phyloP scores from a whole-genome alignment of 2,329 filamentous ascomycete species.

The Sordariomycetes sp. region DNA sequence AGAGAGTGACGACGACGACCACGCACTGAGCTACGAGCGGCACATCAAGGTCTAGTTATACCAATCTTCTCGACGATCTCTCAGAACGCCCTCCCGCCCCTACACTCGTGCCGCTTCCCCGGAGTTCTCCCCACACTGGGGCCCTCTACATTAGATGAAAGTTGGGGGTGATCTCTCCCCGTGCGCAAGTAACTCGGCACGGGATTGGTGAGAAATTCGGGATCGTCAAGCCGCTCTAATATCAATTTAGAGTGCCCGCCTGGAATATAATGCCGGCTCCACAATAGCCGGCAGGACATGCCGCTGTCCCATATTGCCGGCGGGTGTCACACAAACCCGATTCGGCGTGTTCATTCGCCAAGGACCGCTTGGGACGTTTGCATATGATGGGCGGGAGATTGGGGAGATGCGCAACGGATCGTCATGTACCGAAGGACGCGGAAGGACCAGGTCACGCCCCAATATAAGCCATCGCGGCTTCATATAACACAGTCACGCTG shows the following conservation, averaged over 20 bases:
- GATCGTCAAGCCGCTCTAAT: not conserved
- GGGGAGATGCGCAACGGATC: not conserved
- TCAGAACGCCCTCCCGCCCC: not conserved
- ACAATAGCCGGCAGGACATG: not conserved
- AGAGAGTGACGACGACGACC: not conserved
- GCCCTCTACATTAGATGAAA: not conserved
- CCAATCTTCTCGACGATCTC: no score
- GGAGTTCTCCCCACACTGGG: not conserved
- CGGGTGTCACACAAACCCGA: not conserved
- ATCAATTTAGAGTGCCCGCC: not conserved
- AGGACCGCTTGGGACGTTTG: not conserved
- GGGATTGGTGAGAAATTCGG: not conserved
- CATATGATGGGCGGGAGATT: not conserved
- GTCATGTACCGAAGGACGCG: not conserved
- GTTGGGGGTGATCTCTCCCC: not conserved
- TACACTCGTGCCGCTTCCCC: not conserved
- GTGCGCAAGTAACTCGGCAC: not conserved
- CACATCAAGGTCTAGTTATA: not conserved
- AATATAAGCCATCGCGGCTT: not conserved
- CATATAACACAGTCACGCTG: not conserved
- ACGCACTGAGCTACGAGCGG: not conserved
- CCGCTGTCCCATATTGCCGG: not conserved
- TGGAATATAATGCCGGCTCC: slow-evolving; percentile 2
- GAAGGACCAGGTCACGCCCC: not conserved
- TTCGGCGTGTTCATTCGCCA: no score